Conservation (phyloP, 2,329 filamentous ascomycete species). For the Colletotrichum gigasporum region DNA sequence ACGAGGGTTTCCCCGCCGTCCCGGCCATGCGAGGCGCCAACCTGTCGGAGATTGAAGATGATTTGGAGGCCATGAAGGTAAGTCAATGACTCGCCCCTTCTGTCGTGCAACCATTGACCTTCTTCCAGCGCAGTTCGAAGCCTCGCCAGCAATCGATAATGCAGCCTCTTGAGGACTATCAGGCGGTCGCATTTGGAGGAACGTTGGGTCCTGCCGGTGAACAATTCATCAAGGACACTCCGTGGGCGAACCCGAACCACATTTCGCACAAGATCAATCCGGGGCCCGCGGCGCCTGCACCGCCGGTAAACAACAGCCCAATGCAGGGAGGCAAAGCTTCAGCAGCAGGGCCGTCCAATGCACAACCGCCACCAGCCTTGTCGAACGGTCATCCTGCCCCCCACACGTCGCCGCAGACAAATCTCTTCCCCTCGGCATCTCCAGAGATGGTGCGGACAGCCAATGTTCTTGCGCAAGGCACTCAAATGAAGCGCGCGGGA, state of each 20-base stretch:
- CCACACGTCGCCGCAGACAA: slow-evolving; percentile 16
- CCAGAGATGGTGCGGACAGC: slow-evolving; percentile 31
- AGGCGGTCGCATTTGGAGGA: slow-evolving; percentile 56
- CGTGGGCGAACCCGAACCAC: slow-evolving; percentile 92
- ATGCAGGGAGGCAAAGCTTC: slow-evolving; percentile 22
- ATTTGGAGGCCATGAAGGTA: slow-evolving; percentile 89
- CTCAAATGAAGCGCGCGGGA: slow-evolving; percentile 31
- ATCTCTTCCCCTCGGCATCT: slow-evolving; percentile 25
- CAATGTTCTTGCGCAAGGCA: slow-evolving; percentile 28
- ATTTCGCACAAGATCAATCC: slow-evolving; percentile 67
- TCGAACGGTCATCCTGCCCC: slow-evolving; percentile 19
- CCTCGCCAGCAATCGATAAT: slow-evolving; percentile 47
- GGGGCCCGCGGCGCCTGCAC: slow-evolving; percentile 38
- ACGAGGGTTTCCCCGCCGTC: slow-evolving; percentile 96
- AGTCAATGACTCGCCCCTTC: background rate
- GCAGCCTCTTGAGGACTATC: slow-evolving; percentile 57
- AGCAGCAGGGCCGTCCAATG: slow-evolving; percentile 13
- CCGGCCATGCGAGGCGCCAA: slow-evolving; percentile 82
- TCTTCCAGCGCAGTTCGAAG: slow-evolving; percentile 24
- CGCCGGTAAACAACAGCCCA: slow-evolving; percentile 12
- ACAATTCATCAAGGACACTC: slow-evolving; percentile 87
- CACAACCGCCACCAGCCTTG: background rate
- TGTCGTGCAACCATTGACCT: background rate
- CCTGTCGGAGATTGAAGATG: slow-evolving; percentile 80
- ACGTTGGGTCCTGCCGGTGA: slow-evolving; percentile 76